Evolutionary conservation across 2,329 filamentous ascomycete genomes (phyloP).

Genomic region (Phaeosphaeria sp.): DNA sequence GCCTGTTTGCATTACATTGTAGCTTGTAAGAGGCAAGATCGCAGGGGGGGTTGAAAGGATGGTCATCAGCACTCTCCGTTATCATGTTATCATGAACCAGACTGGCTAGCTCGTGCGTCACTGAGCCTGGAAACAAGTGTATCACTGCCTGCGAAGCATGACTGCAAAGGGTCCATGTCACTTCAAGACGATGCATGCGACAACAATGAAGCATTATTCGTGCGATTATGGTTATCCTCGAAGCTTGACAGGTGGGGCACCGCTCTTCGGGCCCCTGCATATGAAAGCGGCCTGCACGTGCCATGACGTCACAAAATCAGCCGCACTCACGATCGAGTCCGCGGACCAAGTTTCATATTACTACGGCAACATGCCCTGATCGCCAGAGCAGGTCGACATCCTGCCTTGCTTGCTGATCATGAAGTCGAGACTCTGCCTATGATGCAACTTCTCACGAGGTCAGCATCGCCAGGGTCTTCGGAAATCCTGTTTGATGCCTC

Average conservation of each 20-base stretch:
- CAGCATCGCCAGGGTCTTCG: neutral
- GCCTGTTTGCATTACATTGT: constrained; percentile 7
- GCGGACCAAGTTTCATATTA: constrained; percentile 14
- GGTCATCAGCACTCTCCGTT: constrained; percentile 2
- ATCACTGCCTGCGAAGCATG: neutral
- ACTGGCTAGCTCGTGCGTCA: neutral
- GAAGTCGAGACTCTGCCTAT: neutral
- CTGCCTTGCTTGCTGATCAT: neutral
- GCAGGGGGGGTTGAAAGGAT: constrained; percentile 10
- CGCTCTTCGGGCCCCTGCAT: constrained; percentile 19
- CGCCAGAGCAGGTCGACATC: neutral
- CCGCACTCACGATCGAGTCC: neutral
- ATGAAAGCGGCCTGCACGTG: constrained; percentile 17
- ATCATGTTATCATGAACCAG: neutral
- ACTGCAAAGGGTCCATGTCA: neutral
- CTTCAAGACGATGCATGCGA: neutral
- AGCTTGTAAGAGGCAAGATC: constrained; percentile 2
- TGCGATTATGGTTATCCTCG: constrained; percentile 1
- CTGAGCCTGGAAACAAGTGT: neutral
- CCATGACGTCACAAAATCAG: constrained; percentile 23
- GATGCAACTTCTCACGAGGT: neutral
- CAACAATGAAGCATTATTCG: constrained; percentile 1
- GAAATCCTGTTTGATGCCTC: neutral
- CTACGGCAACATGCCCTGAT: neutral
- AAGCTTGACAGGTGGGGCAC: constrained; percentile 11